A percentile compares a stretch with the other conserved stretches of the same genome.
Conservation (phyloP, 495 filamentous ascomycete species). For the Rhypophila decipiens region DNA sequence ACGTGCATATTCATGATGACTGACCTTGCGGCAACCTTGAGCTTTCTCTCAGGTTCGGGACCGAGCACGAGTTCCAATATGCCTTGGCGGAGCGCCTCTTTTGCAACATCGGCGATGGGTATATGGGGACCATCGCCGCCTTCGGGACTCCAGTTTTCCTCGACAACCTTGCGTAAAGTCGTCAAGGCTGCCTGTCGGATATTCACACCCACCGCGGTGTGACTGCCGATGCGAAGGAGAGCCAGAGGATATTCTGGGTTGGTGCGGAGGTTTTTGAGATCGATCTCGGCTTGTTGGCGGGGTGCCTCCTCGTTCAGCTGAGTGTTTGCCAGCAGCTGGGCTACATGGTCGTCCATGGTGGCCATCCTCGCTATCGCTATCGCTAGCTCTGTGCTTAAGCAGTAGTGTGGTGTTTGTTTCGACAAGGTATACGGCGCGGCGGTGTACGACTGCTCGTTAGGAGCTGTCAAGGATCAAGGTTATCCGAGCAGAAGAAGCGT, state of each 20-base stretch:
- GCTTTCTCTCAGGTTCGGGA: slow-evolving; percentile 68
- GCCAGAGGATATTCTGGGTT: slow-evolving; percentile 67
- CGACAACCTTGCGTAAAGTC: slow-evolving; percentile 72
- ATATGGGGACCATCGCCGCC: slow-evolving; percentile 61
- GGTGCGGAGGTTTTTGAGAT: slow-evolving; percentile 58
- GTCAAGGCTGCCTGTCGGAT: slow-evolving; percentile 79
- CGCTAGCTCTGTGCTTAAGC: too few species aligned
- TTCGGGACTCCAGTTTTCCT: slow-evolving; percentile 63
- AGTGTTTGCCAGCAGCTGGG: slow-evolving; percentile 72
- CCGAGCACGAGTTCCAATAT: slow-evolving; percentile 74
- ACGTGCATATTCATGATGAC: not conserved
- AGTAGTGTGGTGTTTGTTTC: too few species aligned
- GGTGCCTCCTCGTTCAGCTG: slow-evolving; percentile 62
- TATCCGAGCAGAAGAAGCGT: too few species aligned
- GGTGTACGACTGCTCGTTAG: too few species aligned
- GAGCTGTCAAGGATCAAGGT: too few species aligned
- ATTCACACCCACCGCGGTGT: slow-evolving; percentile 59
- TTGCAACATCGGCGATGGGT: slow-evolving; percentile 58
- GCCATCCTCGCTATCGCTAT: not conserved
- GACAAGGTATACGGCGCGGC: not conserved
- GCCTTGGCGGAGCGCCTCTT: slow-evolving; percentile 60
- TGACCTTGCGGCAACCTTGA: slow-evolving; percentile 71
- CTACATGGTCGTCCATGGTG: slow-evolving; percentile 76
- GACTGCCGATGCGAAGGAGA: slow-evolving; percentile 70
- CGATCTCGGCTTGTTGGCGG: slow-evolving; percentile 72